Percentiles rank a stretch among this genome's conserved stretches.
Conservation (phyloP, 345 rosid genomes). For the Firmiana major region DNA sequence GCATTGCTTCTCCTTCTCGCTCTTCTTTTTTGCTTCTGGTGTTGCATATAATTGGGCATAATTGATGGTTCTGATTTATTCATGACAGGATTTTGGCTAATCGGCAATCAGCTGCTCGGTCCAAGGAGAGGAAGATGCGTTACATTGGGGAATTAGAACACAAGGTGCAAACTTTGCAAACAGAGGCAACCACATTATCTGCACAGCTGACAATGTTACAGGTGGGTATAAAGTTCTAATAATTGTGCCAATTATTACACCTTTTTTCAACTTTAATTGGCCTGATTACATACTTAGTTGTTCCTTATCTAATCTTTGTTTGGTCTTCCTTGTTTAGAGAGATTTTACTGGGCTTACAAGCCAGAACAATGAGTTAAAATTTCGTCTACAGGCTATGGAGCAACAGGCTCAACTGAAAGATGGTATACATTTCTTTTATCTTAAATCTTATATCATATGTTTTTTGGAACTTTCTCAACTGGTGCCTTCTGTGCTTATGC, state of each 20-base stretch:
- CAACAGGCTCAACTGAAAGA: conserved; percentile 59
- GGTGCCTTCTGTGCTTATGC: not conserved
- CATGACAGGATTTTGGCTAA: conserved; percentile 75
- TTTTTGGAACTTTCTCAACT: not conserved
- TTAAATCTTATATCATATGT: not conserved
- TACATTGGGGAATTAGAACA: conserved; percentile 76
- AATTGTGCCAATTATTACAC: not conserved
- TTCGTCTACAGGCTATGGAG: conserved; percentile 62
- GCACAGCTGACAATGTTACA: conserved; percentile 78
- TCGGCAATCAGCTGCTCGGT: conserved; percentile 83
- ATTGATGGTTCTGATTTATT: not conserved
- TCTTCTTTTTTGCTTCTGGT: not conserved
- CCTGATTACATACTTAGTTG: not conserved
- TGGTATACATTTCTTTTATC: conserved; percentile 27
- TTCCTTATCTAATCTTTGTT: not conserved
- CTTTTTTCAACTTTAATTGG: not conserved
- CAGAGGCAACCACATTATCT: conserved; percentile 76
- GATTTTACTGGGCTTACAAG: conserved; percentile 43
- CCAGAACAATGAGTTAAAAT: conserved; percentile 55
- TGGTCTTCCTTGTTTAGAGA: conserved; percentile 34
- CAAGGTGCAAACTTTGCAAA: conserved; percentile 82
- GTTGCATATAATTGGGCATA: not conserved
- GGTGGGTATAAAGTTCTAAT: conserved; percentile 28
- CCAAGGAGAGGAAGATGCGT: conserved; percentile 77
- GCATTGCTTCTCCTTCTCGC: not conserved